Conservation (phyloP, 306 rosid genomes). For the Casuarina equisetifolia region DNA sequence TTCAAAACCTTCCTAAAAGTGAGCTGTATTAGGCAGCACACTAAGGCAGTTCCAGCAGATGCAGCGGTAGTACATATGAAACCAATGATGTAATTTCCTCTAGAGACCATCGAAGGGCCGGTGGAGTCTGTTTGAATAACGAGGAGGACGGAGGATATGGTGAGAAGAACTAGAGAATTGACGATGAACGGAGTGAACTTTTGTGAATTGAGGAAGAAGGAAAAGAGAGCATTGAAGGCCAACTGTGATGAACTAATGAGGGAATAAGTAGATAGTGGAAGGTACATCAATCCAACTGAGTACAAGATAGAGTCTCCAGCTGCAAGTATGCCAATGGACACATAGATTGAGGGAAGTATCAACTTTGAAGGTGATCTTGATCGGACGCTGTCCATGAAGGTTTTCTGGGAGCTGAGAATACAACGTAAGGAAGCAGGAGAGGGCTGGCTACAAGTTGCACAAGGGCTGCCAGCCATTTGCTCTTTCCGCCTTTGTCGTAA, state of each 20-base stretch:
- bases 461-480: constrained; percentile 36
- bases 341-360: constrained; percentile 23
- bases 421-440: constrained; percentile 32
- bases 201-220: constrained; percentile 52
- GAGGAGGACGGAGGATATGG: constrained; percentile 51
- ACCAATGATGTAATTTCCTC: constrained; percentile 37
- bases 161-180: constrained; percentile 55
- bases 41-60: constrained; percentile 33
- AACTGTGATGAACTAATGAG: constrained; percentile 49
- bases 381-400: neutral
- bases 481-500: constrained; percentile 39
- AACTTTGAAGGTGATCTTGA: constrained; percentile 21
- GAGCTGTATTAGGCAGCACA: constrained; percentile 38
- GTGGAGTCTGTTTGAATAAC: constrained; percentile 28
- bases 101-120: neutral
- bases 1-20: constrained; percentile 36
- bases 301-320: constrained; percentile 37
- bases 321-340: constrained; percentile 34
- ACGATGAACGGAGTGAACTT: constrained; percentile 49
- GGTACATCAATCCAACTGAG: constrained; percentile 43
- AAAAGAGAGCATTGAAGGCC: constrained; percentile 61
- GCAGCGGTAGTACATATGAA: constrained; percentile 45
- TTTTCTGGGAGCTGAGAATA: constrained; percentile 19
- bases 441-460: constrained; percentile 41
- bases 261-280: constrained; percentile 58